Percentiles rank a stretch among this genome's conserved stretches.
These are phyloP conservation scores for Globisporangium perplexum DNA, from an alignment of 352 stramenopile genomes.

Conservation along the genomic window DNA sequence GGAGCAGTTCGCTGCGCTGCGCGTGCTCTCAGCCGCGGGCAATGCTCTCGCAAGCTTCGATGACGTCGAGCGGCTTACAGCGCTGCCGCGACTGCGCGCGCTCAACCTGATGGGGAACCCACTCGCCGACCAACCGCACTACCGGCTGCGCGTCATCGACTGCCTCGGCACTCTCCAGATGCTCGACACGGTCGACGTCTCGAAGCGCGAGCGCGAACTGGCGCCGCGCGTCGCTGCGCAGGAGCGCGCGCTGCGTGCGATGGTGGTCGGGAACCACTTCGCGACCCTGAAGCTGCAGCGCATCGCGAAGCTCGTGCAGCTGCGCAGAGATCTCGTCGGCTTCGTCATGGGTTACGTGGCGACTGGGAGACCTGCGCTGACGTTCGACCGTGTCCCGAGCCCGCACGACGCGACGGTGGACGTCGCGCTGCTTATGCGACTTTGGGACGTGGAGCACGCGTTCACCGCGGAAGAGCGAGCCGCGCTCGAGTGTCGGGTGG, in stretches of 20 bases:
- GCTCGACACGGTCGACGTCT: slow-evolving; percentile 57
- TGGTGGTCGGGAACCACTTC: slow-evolving; percentile 63
- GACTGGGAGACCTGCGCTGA: neutral
- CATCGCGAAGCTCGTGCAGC: slow-evolving; percentile 31
- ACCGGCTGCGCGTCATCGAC: slow-evolving; percentile 54
- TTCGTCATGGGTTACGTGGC: slow-evolving; percentile 17
- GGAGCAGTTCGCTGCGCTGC: slow-evolving; percentile 54
- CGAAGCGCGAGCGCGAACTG: slow-evolving; percentile 41
- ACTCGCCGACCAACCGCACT: slow-evolving; percentile 67
- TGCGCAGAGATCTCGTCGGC: slow-evolving; percentile 61
- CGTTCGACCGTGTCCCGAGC: slow-evolving; percentile 53
- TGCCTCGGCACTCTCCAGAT: slow-evolving; percentile 36
- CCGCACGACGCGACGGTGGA: slow-evolving; percentile 34
- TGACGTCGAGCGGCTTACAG: slow-evolving; percentile 30
- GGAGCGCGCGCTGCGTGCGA: slow-evolving; percentile 37
- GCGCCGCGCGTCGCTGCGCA: slow-evolving; percentile 45
- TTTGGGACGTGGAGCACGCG: slow-evolving; percentile 47
- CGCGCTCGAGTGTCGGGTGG: slow-evolving; percentile 49
- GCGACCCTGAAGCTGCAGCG: slow-evolving; percentile 67
- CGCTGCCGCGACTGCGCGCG: slow-evolving; percentile 42
- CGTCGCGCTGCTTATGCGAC: slow-evolving; percentile 27
- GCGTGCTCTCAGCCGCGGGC: slow-evolving; percentile 55
- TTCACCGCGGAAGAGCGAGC: slow-evolving; percentile 24
- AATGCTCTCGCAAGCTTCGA: slow-evolving; percentile 45
- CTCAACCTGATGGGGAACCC: slow-evolving; percentile 74